These are phyloP conservation scores for Gnomoniopsis sp. DNA, from an alignment of 2,329 filamentous ascomycete species.

Conservation along the genomic window DNA sequence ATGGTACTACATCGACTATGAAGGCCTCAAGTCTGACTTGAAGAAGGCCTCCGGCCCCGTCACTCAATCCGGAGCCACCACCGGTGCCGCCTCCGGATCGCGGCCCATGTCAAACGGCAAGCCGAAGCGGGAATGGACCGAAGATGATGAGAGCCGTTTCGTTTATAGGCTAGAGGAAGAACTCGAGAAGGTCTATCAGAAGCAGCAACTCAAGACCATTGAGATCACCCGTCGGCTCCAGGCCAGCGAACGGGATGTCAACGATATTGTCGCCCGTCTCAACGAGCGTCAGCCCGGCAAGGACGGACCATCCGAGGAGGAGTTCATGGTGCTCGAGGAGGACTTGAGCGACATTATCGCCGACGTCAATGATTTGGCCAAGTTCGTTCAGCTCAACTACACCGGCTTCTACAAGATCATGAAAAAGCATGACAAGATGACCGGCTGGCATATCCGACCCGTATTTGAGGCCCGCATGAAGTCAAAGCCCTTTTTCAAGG, in stretches of 20 bases:
- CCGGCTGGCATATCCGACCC: constrained; percentile 86
- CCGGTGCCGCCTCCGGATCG: constrained; percentile 28
- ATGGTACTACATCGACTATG: constrained; percentile 98
- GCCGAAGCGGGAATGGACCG: constrained; percentile 69
- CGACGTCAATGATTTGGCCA: constrained; percentile 95
- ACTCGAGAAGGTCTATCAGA: constrained; percentile 95
- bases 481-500: constrained; percentile 97
- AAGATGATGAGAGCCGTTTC: constrained; percentile 88
- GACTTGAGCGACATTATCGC: constrained; percentile 97
- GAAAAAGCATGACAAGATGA: constrained; percentile 99
- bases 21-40: constrained; percentile 83
- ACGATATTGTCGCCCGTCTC: constrained; percentile 75
- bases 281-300: constrained; percentile 58
- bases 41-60: constrained; percentile 63
- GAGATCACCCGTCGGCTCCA: constrained; percentile 92
- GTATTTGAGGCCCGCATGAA: constrained; percentile 95
- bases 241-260: constrained; percentile 83
- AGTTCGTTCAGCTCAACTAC: constrained; percentile 98
- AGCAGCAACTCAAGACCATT: constrained; percentile 95
- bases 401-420: constrained; percentile 99
- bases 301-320: constrained; percentile 74
- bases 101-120: constrained; percentile 36
- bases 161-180: constrained; percentile 84
- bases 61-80: constrained; percentile 35
- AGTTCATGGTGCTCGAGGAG: constrained; percentile 90